Base-by-base conservation (phyloP, 2,329 filamentous ascomycete species). In the Cytospora schulzeri region DNA sequence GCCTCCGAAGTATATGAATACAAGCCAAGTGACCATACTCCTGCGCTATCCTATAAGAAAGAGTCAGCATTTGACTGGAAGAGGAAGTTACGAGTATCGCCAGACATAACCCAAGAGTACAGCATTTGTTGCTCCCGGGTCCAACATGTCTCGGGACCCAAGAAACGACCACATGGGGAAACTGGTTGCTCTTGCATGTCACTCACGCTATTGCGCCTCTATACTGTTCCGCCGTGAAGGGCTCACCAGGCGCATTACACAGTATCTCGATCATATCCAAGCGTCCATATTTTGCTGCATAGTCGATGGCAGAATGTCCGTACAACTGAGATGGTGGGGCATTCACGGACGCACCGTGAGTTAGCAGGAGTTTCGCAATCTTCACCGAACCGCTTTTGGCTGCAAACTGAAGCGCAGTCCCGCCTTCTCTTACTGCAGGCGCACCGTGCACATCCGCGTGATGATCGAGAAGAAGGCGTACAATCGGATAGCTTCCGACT, bases 381-480 rank as follows among this genome's bases (percentile, higher is more conserved):
- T 15, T 53, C 6, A 9, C 8, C 1, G 57, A 60, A 1, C 57
- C 50, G 2, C 22, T 9, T 22, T 53, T 60, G 14, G 57, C 48
- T 22, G 57, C 48, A 2, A 60, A 14, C 19, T 60, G 57, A 41
- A 60, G 57, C 9, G 48, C 31, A 29, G 48, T 60, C 15, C 22
- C 57, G 7, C 57, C 57, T 3, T 5, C 15, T 15, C 31, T 28
- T 8, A 26, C 11, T 0, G 57, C 31, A 12, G 57, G 57, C 3
- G 12, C 17, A 14, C 1, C 57, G 14, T 53, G n/a, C 9, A 41
- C 31, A 9, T 60, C 24, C 7, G 15, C 24, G 6, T n/a, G 19
- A 22, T 22, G 14, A 2, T 8, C 17, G 6, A 60, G 48, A 12
- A 53, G 22, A 9, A 41, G 12, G 11, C 51, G 15, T 0, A 60